Evolutionary conservation across 331 rosid genomes (phyloP).

Genomic region (Malus hybrid): DNA sequence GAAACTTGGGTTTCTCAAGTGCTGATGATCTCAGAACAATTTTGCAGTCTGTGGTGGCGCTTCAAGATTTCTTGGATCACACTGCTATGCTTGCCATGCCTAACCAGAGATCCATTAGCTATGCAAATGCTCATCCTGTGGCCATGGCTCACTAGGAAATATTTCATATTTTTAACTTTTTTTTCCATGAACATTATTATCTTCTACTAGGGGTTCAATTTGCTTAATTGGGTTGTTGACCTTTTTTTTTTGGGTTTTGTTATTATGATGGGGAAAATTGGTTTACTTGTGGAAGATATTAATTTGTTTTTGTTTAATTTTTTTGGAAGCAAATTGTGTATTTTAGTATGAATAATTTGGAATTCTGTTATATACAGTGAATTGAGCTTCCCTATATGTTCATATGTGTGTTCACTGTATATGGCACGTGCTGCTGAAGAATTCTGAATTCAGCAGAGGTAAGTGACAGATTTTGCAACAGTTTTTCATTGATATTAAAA

Average conservation of each 20-base stretch:
- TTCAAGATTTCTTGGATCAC: slow-evolving; percentile 93
- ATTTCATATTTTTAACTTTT: background rate
- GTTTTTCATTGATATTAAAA: background rate
- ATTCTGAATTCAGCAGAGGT: background rate
- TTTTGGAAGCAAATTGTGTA: slow-evolving; percentile 25
- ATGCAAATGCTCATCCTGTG: slow-evolving; percentile 38
- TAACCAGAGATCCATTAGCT: slow-evolving; percentile 63
- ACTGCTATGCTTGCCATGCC: slow-evolving; percentile 95
- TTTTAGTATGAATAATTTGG: slow-evolving; percentile 31
- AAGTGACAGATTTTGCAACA: background rate
- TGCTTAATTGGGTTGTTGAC: slow-evolving; percentile 21
- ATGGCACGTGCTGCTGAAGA: slow-evolving; percentile 3
- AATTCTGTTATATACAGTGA: slow-evolving; percentile 8
- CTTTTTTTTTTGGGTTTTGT: slow-evolving; percentile 12
- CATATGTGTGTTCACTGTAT: slow-evolving; percentile 8
- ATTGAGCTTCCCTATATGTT: slow-evolving; percentile 9
- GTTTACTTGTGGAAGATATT: slow-evolving; percentile 57
- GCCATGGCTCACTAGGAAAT: slow-evolving; percentile 76
- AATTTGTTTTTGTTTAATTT: slow-evolving; percentile 9
- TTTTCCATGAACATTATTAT: background rate
- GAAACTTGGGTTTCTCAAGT: slow-evolving; percentile 54
- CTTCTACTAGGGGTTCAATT: background rate
- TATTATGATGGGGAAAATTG: slow-evolving; percentile 41
- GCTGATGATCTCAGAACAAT: slow-evolving; percentile 65
- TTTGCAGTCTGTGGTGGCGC: slow-evolving; percentile 73